Base-by-base conservation (phyloP, 257 asterid species). In the Solanum etuberosum region DNA sequence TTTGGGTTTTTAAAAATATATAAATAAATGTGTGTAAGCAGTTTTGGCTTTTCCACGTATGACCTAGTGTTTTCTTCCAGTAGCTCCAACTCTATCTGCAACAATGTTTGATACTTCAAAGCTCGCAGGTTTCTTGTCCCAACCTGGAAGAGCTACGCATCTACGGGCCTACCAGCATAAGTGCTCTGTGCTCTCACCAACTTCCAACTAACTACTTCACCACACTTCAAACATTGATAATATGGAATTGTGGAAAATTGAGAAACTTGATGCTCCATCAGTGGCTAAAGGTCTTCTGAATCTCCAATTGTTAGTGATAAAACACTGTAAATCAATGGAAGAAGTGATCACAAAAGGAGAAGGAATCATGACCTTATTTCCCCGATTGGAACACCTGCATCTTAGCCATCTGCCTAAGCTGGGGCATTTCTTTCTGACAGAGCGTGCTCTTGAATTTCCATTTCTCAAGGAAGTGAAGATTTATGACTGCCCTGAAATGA, bases 321-420 rank as follows among this genome's bases (percentile, higher is more conserved):
- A 0, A 0, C 0, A 0, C 3, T 51, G 59, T 6, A 0, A 5
- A 51, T 51, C 59, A 51, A 16, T 35, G 9, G 34, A 13, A 21
- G 86, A 74, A 29, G 38, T 68, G 74, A 68, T 68, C 74, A 68
- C 38, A 68, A 8, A 68, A 68, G 40, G 40, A 68, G 40, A 68
- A 68, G 76, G 3, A 68, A 27, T 29, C 23, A 29, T 31, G 11
- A 5, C 23, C n/a, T 29, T 68, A 68, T 68, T 68, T 31, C 40
- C 38, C 6, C 5, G 1, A 0, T 29, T 68, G 40, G 12, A 15
- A 68, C 0, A 6, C 3, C 12, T 68, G 23, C 0, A 0, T 0
- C 38, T 68, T 15, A 0, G 0, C 0, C 0, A 0, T 0, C 11
- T 29, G 16, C 76, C 5, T 14, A 31, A 29, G 76, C n/a, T 68